These are phyloP conservation scores for Xeromyces bisporus DNA, from an alignment of 495 filamentous ascomycete genomes.

Conservation along the genomic window DNA sequence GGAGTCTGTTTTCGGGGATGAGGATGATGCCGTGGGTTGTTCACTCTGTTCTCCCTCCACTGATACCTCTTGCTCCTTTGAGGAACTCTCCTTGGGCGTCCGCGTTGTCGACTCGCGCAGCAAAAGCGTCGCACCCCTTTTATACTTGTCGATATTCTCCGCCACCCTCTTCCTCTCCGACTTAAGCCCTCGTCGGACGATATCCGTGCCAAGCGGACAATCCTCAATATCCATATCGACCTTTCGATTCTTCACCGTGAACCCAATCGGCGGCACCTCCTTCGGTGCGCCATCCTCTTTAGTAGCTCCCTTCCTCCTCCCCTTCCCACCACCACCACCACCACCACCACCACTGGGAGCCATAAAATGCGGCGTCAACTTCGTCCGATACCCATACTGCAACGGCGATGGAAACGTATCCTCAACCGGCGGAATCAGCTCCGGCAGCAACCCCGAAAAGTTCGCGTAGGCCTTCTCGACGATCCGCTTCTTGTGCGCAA, in stretches of 20 bases:
- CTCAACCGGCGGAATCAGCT: conserved; percentile 55
- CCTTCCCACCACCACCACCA: conserved; percentile 22
- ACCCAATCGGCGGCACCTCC: conserved; percentile 70
- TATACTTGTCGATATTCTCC: conserved; percentile 52
- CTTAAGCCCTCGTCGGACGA: conserved; percentile 57
- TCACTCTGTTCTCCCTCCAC: conserved; percentile 3
- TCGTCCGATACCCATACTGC: conserved; percentile 87
- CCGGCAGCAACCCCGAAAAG: conserved; percentile 65
- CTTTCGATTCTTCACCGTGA: conserved; percentile 58
- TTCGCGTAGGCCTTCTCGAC: conserved; percentile 85
- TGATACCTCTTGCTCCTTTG: conserved; percentile 3
- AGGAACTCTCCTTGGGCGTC: conserved; percentile 31
- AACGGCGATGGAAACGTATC: conserved; percentile 82
- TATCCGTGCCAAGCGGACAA: conserved; percentile 84
- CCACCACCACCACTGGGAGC: conserved; percentile 35
- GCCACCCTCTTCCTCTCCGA: conserved; percentile 54
- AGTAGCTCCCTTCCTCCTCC: conserved; percentile 17
- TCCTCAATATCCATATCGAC: conserved; percentile 85
- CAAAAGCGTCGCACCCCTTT: conserved; percentile 69
- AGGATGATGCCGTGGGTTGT: conserved; percentile 5
- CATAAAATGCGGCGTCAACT: conserved; percentile 90
- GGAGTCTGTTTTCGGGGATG: conserved; percentile 12
- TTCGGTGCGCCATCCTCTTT: conserved; percentile 25
- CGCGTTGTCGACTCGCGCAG: conserved; percentile 73
- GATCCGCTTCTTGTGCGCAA: conserved; percentile 66